A percentile compares a stretch with the other conserved stretches of the same genome.
These are phyloP conservation scores for Arachis monticola DNA, from an alignment of 331 rosid genomes.

Conservation along the genomic window DNA sequence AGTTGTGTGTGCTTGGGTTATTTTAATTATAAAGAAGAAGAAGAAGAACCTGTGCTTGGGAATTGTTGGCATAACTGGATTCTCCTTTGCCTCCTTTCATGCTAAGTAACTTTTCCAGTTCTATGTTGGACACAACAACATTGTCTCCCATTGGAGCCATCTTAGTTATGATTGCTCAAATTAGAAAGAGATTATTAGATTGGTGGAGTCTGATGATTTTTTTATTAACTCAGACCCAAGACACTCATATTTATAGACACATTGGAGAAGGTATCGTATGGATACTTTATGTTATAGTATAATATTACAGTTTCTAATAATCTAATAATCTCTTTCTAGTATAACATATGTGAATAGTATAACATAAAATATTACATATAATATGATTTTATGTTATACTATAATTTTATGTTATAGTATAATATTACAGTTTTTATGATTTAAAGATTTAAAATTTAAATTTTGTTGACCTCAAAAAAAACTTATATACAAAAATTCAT, in stretches of 20 bases:
- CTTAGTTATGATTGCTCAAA: not conserved
- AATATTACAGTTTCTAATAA: too few relatives aligned
- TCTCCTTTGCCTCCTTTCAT: conserved; percentile 99
- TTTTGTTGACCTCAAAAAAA: too few relatives aligned
- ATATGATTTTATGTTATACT: too few relatives aligned
- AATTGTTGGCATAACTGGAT: conserved; percentile 93
- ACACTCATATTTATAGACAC: conserved; percentile 37
- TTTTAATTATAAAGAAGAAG: not conserved
- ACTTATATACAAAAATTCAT: too few relatives aligned
- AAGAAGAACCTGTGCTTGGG: conserved; percentile 82
- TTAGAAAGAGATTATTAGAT: not conserved
- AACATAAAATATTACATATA: too few relatives aligned
- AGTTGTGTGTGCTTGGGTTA: too few relatives aligned
- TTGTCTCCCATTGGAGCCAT: conserved; percentile 79
- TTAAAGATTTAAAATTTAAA: too few relatives aligned
- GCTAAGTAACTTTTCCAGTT: conserved; percentile 82
- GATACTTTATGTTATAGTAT: too few relatives aligned
- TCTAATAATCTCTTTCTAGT: too few relatives aligned
- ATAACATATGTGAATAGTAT: too few relatives aligned
- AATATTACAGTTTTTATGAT: too few relatives aligned
- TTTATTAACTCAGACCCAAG: conserved; percentile 4
- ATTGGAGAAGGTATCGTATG: not conserved
- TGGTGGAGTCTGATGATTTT: not conserved
- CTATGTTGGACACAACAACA: conserved; percentile 77
- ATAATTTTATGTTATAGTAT: too few relatives aligned